Percentiles rank a stretch among this genome's conserved stretches.
Evolutionary conservation across 106 monocot species (phyloP).

Genomic region (Dendrobium chrysotoxum): DNA sequence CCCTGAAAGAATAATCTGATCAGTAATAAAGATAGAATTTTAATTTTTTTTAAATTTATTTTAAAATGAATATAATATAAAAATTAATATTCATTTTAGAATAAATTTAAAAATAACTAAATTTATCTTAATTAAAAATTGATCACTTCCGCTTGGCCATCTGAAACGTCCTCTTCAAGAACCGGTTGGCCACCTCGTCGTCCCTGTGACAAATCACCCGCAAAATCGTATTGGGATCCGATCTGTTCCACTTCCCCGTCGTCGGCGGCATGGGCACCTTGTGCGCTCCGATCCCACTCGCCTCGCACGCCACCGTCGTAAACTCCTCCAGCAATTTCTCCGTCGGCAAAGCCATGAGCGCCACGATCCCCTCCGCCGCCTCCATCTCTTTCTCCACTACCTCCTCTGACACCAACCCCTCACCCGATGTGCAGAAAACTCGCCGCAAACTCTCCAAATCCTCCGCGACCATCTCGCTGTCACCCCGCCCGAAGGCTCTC

Average conservation of each 20-base stretch:
- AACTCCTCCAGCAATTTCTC: constrained; percentile 34
- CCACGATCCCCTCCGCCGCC: constrained; percentile 18
- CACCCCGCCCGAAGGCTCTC: constrained; percentile 12
- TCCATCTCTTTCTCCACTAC: constrained; percentile 28
- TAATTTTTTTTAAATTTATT: no score
- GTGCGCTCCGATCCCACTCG: constrained; percentile 12
- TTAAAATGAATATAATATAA: no score
- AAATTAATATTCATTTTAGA: no score
- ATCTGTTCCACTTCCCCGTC: constrained; percentile 43
- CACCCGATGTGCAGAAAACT: constrained; percentile 18
- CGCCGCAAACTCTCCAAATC: constrained; percentile 25
- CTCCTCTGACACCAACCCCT: constrained; percentile 31
- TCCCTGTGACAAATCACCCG: constrained; percentile 55
- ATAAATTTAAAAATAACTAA: no score
- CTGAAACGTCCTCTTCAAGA: constrained; percentile 53
- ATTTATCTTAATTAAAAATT: no score
- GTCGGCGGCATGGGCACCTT: constrained; percentile 45
- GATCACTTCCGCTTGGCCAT: constrained; percentile 45
- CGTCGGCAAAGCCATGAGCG: constrained; percentile 17
- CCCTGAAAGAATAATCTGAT: no score
- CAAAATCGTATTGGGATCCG: constrained; percentile 51
- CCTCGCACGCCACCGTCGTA: constrained; percentile 16
- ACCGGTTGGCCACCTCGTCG: constrained; percentile 35
- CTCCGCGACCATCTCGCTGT: constrained; percentile 22
- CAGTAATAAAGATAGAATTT: no score